Base-by-base conservation (phyloP, 2,329 filamentous ascomycete species). In the Fusarium torulosum region DNA sequence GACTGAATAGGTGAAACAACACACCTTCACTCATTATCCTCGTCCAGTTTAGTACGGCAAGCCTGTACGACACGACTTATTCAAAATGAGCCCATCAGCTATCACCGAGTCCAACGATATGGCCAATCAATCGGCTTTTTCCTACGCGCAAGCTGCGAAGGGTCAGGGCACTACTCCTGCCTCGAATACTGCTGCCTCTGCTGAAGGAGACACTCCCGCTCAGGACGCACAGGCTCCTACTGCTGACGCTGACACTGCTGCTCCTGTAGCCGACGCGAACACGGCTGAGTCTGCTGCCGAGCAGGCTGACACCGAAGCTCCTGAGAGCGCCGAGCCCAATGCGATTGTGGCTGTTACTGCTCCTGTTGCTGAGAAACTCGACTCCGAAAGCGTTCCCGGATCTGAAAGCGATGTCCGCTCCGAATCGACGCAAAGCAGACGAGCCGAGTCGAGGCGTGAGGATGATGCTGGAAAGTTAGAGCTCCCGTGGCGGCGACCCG, bases 101-200 rank as follows among this genome's bases (percentile, higher is more conserved):
- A 65, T 71, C 53, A 59, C 71, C 50, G 73, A 70, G 57, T 71
- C 70, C 57, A 73, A 69, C 71, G 74, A 78, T 61, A 88, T 88
- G 86, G 85, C 85, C 68, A 78, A 79, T 59, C 73, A 86, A 66
- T 84, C 88, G 64, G 84, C 88, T 33, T 97, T 97, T 78, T 97
- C 95, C 62, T 98, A 98, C 80, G 95, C 95, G 74, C 94, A 97
- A 85, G 95, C 95, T 76, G 95, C 95, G 62, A 96, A 96, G 80
- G 93, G 94, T 75, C 87, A 91, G 74, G 82, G 86, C 67, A 64
- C 76, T 55, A 62, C 74, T 53, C 73, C 74, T 66, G 77, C 75
- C 27, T 75, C 76, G 59, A 75, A 68, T 69, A 59, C 69, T 33
- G 72, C 63, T 61, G 49, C 73, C 42, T 53, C 70, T n/a, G 40